phyloP scores from a whole-genome alignment of 2,329 filamentous ascomycete genomes.

The Fusarium begoniae region DNA sequence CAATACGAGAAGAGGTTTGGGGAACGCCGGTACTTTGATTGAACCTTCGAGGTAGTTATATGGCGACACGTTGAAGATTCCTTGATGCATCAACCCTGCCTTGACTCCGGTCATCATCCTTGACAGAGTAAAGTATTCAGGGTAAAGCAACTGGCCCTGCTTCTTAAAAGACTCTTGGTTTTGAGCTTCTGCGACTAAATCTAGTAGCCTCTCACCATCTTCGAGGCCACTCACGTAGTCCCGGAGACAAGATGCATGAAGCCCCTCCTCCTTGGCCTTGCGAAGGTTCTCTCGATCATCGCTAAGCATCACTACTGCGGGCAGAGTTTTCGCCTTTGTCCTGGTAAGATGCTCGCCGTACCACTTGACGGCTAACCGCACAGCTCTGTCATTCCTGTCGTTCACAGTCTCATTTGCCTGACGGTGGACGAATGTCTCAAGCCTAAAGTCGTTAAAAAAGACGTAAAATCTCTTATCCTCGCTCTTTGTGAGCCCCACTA shows the following conservation, averaged over 20 bases:
- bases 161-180: constrained; percentile 73
- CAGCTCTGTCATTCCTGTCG: constrained; percentile 93
- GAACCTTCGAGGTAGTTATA: constrained; percentile 98
- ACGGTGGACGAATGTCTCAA: constrained; percentile 87
- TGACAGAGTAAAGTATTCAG: constrained; percentile 88
- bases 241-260: constrained; percentile 73
- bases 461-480: constrained; percentile 98
- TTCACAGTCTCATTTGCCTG: constrained; percentile 87
- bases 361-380: constrained; percentile 87
- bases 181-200: constrained; percentile 88
- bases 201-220: constrained; percentile 84
- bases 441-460: constrained; percentile 97
- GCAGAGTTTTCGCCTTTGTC: constrained; percentile 69
- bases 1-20: constrained; percentile 86
- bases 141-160: constrained; percentile 77
- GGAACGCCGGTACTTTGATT: constrained; percentile 88
- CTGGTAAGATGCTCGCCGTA: constrained; percentile 82
- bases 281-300: constrained; percentile 89
- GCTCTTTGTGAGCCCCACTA: constrained; percentile 90
- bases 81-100: constrained; percentile 88
- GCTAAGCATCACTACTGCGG: constrained; percentile 89
- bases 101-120: constrained; percentile 95
- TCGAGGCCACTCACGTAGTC: constrained; percentile 88
- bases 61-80: constrained; percentile 93
- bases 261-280: constrained; percentile 79